Evolutionary conservation across 1,284 basidiomycete species (phyloP).

Genomic region (Apiotrichum domesticum): DNA sequence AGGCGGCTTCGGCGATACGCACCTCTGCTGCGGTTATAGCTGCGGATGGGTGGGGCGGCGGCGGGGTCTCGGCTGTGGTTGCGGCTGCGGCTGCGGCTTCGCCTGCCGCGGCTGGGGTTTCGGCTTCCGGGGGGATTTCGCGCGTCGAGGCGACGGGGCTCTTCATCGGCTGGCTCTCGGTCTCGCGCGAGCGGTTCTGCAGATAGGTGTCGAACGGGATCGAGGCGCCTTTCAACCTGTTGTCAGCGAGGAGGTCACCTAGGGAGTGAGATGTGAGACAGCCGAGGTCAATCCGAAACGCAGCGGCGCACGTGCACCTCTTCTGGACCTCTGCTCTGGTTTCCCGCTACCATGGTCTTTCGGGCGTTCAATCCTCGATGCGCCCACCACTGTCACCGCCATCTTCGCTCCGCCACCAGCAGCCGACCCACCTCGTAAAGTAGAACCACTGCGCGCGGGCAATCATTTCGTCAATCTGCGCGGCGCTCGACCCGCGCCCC

Average conservation of each 20-base stretch:
- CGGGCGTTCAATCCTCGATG: neutral
- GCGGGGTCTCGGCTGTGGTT: neutral
- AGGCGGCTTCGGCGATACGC: conserved; percentile 3
- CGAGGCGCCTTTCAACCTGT: neutral
- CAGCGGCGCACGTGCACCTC: no score
- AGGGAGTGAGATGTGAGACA: no score
- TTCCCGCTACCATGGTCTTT: neutral
- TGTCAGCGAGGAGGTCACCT: neutral
- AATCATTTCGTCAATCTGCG: conserved; percentile 38
- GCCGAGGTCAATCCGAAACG: no score
- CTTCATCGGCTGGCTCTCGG: conserved; percentile 15
- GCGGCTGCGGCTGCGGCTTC: neutral
- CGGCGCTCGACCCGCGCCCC: conserved; percentile 17
- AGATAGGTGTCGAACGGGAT: conserved; percentile 17
- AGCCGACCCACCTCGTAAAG: conserved; percentile 26
- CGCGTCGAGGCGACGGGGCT: neutral
- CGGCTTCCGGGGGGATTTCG: neutral
- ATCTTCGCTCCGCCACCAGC: neutral
- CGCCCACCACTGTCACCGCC: neutral
- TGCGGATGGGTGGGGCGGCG: neutral
- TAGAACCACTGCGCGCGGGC: conserved; percentile 42
- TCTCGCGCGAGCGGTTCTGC: conserved; percentile 7
- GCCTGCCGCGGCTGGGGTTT: neutral
- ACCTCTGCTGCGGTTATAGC: neutral
- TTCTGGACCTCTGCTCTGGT: no score